Evolutionary conservation across 441 rosid genomes (phyloP), one percentile per base, ranked within the genome.

Genomic region (Manihot esculenta): DNA sequence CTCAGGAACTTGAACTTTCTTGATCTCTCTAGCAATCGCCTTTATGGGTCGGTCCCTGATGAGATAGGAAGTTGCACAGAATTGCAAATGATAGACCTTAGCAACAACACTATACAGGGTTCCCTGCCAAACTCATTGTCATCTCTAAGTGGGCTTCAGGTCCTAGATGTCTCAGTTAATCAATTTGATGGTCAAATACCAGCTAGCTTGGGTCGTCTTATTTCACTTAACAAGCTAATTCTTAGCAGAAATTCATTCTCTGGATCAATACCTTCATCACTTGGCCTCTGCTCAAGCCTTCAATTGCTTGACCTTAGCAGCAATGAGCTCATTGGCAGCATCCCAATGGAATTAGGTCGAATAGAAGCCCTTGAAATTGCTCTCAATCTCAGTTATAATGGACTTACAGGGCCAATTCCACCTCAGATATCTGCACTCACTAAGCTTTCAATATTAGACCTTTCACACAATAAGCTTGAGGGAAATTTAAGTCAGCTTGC

Each of bases 231-330:
- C 84, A 87, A 87, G 82, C 86, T 95, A 44, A 79, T 91, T 35
- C 72, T 95, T 62, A 76, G 94, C 53, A 82, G 73, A 79, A 95
- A 95, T 50, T 73, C 75, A 13, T 77, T 95, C 77, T 83, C 97
- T 0, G 99, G 99, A n/a, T 71, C 78, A 0, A 86, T 95, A 66
- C 98, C 98, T 58, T 62, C 87, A 5, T 84, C 95, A 1, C 80
- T 91, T 62, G 92, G 97, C 47, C 78, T 81, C 51, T 92, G 97
- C 56, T 88, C 85, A 15, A 86, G 92, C 72, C 94, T 95, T 50
- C 98, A 95, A 67, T 79, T 95, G 77, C 97, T 95, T 62, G 99
- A 95, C 77, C 95, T 95, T 0, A 79, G 96, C 76, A 84, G 87
- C 87, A 95, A 95, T 64, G 83, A 77, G 78, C 93, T 95, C 71